A percentile compares a stretch with the other conserved stretches of the same genome.
Evolutionary conservation across 441 rosid genomes (phyloP).

Genomic region (Heliophila coronopifolia): DNA sequence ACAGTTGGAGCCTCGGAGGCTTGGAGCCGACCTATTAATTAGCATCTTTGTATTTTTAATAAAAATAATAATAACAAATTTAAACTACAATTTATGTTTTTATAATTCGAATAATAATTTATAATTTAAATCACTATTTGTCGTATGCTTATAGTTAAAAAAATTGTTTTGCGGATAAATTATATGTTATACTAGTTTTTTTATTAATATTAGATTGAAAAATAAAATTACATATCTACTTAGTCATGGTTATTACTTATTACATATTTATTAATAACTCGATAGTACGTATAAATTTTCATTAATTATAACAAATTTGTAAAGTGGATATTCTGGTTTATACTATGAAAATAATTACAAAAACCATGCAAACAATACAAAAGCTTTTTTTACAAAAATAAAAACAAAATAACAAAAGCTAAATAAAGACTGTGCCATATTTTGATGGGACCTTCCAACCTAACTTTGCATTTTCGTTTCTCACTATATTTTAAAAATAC

Average conservation of each 20-base stretch:
- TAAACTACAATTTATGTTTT: too few relatives aligned
- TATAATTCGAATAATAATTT: too few relatives aligned
- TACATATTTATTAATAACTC: neutral
- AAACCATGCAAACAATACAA: neutral
- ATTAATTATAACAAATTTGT: neutral
- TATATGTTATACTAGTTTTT: too few relatives aligned
- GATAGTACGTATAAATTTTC: neutral
- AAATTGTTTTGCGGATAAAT: too few relatives aligned
- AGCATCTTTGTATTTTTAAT: too few relatives aligned
- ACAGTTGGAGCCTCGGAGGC: conserved; percentile 23
- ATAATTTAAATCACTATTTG: too few relatives aligned
- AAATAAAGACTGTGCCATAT: conserved; percentile 1
- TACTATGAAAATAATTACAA: neutral
- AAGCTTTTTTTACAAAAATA: too few relatives aligned
- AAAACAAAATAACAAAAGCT: neutral
- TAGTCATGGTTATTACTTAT: neutral
- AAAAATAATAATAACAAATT: neutral
- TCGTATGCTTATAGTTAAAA: too few relatives aligned
- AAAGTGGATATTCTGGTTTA: neutral
- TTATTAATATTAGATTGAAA: too few relatives aligned
- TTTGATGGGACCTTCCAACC: conserved; percentile 26
- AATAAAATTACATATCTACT: too few relatives aligned
- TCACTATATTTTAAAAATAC: neutral
- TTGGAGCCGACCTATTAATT: too few relatives aligned
- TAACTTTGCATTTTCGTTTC: conserved; percentile 22